Evolutionary conservation across 371 early-diverging fungal species (phyloP), one percentile per base, ranked within the genome.

Genomic region (Lichtheimia corymbifera): DNA sequence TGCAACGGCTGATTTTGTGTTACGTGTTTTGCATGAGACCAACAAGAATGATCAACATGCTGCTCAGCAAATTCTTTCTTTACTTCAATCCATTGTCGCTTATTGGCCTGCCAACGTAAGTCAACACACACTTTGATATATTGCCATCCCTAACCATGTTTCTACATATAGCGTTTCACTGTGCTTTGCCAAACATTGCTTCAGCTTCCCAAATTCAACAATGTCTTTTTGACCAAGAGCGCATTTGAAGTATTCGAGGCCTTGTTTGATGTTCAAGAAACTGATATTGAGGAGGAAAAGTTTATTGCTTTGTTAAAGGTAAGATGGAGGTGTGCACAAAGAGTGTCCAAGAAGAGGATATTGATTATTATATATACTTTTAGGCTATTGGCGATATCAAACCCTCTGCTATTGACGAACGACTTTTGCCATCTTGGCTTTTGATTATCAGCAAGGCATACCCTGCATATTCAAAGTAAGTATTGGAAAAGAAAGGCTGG

Each of bases 371-470:
- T 5, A 47, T 65, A 6, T 24, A 15, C 22, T 22, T 22, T 61
- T n/a, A 83, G 65, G 84, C 89, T 13, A 80, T 95, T 20, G 72
- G 91, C 9, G 87, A 91, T 42, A 79, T 93, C 54, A 91, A 91
- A 63, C 97, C 97, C 42, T 90, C 91, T 64, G 80, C 84, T 52
- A 89, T 92, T 62, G 97, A 97, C 68, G 85, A 84, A 12, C 77
- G 85, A 40, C 79, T 93, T 53, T 82, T 88, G 64, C 92, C 91
- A 20, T 71, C 92, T n/a, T 97, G 97, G 97, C 72, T 96, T 50
- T 77, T 86, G 58, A 86, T 95, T 50, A 82, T 95, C 17, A 79
- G 84, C 30, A 85, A 85, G 50, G 92, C 93, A 4, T 93, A 91
- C 68, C 72, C 77, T 50, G 72, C 87, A 20, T 86, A 77, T 70